Conservation (phyloP, 495 filamentous ascomycete genomes). For the Neurospora sp. region DNA sequence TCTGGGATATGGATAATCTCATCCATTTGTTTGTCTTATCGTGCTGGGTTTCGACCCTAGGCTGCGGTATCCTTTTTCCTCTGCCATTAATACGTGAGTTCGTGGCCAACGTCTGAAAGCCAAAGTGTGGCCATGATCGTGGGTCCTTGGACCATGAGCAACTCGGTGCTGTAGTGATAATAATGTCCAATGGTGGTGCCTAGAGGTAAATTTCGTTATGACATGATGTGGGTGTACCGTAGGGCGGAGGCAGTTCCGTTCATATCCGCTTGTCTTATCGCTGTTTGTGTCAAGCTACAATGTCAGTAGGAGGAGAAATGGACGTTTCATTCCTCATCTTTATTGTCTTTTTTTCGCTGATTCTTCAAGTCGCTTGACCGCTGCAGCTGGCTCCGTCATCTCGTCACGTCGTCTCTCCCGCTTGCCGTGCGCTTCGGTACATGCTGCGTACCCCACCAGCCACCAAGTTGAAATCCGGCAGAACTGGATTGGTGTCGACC, state of each 20-base stretch:
- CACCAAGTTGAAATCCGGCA: background rate
- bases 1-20: background rate
- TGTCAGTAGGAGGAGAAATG: background rate
- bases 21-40: background rate
- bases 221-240: background rate
- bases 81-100: background rate
- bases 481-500: background rate
- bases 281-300: background rate
- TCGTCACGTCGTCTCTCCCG: constrained; percentile 4
- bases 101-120: background rate
- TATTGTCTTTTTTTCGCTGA: background rate
- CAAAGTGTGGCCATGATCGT: background rate
- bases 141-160: background rate
- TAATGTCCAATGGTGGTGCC: background rate
- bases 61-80: background rate
- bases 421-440: constrained; percentile 1
- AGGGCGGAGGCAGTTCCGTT: background rate
- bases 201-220: background rate
- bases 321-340: background rate
- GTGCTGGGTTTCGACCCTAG: background rate
- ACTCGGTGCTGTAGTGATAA: background rate
- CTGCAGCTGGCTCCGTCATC: constrained; percentile 7
- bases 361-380: constrained; percentile 14
- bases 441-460: constrained; percentile 12
- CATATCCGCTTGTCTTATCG: background rate